Conservation (phyloP, 768 basidiomycete genomes). For the Russula virescens region DNA sequence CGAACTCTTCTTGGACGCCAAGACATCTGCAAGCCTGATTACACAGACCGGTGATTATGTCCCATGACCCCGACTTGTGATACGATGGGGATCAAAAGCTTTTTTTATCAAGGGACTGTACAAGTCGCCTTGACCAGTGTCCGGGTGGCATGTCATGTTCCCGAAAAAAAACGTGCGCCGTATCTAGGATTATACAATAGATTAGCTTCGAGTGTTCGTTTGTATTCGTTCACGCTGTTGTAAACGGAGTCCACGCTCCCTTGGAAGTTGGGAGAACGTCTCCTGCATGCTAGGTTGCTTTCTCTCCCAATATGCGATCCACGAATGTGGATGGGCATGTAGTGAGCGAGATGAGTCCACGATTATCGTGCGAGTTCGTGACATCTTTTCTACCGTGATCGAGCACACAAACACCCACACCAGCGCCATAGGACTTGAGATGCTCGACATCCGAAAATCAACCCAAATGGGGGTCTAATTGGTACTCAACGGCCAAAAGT, state of each 20-base stretch:
- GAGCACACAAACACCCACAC: too few relatives aligned
- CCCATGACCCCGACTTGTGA: background rate
- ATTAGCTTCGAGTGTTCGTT: too few relatives aligned
- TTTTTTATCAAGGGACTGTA: background rate
- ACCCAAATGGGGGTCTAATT: too few relatives aligned
- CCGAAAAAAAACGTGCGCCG: background rate
- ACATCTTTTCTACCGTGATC: too few relatives aligned
- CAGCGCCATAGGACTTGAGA: too few relatives aligned
- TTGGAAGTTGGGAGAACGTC: slow-evolving; percentile 84
- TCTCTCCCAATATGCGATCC: slow-evolving; percentile 89
- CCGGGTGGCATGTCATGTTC: too few relatives aligned
- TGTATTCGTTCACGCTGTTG: slow-evolving; percentile 32
- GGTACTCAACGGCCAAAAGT: too few relatives aligned
- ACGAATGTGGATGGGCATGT: slow-evolving; percentile 52
- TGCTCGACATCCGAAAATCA: too few relatives aligned
- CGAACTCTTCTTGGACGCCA: slow-evolving; percentile 93
- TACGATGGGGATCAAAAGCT: background rate
- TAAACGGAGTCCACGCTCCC: slow-evolving; percentile 79
- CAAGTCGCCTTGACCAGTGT: background rate
- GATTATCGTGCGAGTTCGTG: too few relatives aligned
- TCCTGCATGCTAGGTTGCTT: slow-evolving; percentile 73
- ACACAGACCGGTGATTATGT: slow-evolving; percentile 6
- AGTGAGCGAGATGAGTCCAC: too few relatives aligned
- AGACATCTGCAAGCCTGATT: slow-evolving; percentile 42
- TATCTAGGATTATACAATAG: too few relatives aligned